Percentiles rank a stretch among this genome's conserved stretches.
These are phyloP conservation scores for Populus hybrid DNA, from an alignment of 441 rosid genomes.

Conservation along the genomic window DNA sequence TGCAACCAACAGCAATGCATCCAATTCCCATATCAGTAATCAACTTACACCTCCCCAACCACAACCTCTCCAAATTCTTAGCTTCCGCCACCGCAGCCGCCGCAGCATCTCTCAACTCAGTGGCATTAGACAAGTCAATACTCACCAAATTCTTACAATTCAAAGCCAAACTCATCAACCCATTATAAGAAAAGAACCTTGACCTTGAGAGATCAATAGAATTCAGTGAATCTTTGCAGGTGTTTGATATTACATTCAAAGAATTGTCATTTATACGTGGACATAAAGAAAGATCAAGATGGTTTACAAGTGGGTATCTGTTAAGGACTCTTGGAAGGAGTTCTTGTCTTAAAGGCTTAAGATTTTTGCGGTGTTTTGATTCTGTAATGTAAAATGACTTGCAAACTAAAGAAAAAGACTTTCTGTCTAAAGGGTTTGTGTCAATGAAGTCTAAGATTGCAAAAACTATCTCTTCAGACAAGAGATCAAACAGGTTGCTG, in stretches of 20 bases:
- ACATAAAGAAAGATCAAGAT: constrained; percentile 80
- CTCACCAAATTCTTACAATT: constrained; percentile 56
- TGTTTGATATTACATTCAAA: constrained; percentile 35
- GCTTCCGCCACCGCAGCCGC: constrained; percentile 74
- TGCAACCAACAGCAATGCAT: constrained; percentile 88
- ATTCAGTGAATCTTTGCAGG: constrained; percentile 37
- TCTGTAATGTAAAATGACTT: constrained; percentile 58
- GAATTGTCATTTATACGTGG: constrained; percentile 60
- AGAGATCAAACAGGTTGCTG: constrained; percentile 52
- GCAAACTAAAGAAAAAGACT: constrained; percentile 73
- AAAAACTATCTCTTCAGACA: constrained; percentile 77
- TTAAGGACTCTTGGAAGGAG: constrained; percentile 55
- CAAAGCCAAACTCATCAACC: constrained; percentile 45
- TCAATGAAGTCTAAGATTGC: constrained; percentile 54
- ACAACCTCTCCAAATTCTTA: constrained; percentile 57
- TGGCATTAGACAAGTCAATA: constrained; percentile 73
- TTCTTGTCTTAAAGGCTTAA: constrained; percentile 70
- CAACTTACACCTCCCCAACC: constrained; percentile 81
- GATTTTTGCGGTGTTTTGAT: constrained; percentile 51
- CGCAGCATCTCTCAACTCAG: constrained; percentile 67
- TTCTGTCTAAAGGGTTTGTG: constrained; percentile 52
- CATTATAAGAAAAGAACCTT: constrained; percentile 51
- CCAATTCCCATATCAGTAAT: constrained; percentile 89
- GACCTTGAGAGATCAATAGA: constrained; percentile 71
- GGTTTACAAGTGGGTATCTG: constrained; percentile 51